Percentiles rank a stretch among this genome's conserved stretches.
phyloP scores from a whole-genome alignment of 108 stramenopile genomes.

The Mediolabrus comicus region DNA sequence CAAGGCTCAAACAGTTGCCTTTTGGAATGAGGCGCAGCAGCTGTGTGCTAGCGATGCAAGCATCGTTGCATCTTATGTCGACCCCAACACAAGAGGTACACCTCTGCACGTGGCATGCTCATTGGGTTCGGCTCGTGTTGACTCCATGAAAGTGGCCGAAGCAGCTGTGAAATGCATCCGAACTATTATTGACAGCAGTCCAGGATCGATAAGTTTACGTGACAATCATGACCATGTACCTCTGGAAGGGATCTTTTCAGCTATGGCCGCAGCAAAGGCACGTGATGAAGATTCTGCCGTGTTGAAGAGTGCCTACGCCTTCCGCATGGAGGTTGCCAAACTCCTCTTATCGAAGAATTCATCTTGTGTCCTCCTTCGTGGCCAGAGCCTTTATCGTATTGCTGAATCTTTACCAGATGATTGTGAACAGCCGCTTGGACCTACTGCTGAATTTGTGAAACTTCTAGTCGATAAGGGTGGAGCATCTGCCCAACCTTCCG shows the following conservation, averaged over 20 bases:
- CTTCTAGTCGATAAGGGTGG: constrained; percentile 20
- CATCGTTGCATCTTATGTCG: constrained; percentile 31
- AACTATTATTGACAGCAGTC: constrained; percentile 30
- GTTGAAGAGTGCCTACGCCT: constrained; percentile 9
- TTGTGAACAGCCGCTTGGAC: constrained; percentile 46
- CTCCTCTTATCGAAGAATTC: constrained; percentile 3
- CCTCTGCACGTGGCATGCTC: constrained; percentile 75
- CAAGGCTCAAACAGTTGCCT: constrained; percentile 8
- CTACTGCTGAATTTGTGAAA: constrained; percentile 60
- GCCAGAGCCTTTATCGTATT: constrained; percentile 50
- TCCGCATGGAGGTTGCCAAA: constrained; percentile 12
- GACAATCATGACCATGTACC: constrained; percentile 64
- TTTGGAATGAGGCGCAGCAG: constrained; percentile 24
- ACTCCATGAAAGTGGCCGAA: constrained; percentile 10
- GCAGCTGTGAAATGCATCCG: constrained; percentile 32
- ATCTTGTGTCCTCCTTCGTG: background rate
- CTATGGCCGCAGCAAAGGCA: constrained; percentile 48
- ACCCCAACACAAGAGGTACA: constrained; percentile 56
- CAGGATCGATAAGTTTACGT: constrained; percentile 16
- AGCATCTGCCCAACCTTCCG: constrained; percentile 10
- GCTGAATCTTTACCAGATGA: constrained; percentile 77
- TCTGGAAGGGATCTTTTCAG: constrained; percentile 35
- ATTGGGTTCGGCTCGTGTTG: constrained; percentile 30
- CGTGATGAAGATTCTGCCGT: constrained; percentile 9
- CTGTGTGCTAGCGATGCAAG: constrained; percentile 5